Conservation (phyloP, 176 grass and related monocot genomes). For the Panicum miliaceum region DNA sequence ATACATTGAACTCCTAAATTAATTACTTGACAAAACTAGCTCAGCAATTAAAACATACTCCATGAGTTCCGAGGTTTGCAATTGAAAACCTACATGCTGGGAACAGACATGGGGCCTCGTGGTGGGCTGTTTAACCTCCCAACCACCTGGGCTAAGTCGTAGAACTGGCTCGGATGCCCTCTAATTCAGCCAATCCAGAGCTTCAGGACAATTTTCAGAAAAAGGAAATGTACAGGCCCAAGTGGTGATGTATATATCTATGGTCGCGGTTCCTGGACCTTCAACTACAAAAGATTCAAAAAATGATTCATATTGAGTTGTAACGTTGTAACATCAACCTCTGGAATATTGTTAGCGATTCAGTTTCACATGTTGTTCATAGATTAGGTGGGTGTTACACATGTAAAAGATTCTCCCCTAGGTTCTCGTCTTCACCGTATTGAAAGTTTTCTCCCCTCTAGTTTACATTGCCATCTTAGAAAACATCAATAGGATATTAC, state of each 20-base stretch:
- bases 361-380: constrained; percentile 38
- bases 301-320: constrained; percentile 41
- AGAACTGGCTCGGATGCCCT: not conserved
- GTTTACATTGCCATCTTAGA: constrained; percentile 8
- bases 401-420: constrained; percentile 34
- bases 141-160: not conserved
- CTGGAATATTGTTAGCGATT: constrained; percentile 36
- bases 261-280: not conserved
- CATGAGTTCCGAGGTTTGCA: constrained; percentile 33
- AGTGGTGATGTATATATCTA: constrained; percentile 57
- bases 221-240: constrained; percentile 24
- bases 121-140: not conserved
- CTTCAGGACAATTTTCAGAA: not conserved
- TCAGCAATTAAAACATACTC: constrained; percentile 39
- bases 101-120: not conserved
- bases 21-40: constrained; percentile 50
- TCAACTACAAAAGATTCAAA: constrained; percentile 26
- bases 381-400: constrained; percentile 49
- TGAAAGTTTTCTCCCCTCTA: not conserved
- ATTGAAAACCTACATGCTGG: constrained; percentile 21
- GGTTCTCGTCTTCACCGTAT: not conserved
- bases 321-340: constrained; percentile 29
- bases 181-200: not conserved
- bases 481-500: constrained; percentile 25
- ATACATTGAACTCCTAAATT: constrained; percentile 32